phyloP scores from a whole-genome alignment of 148 eudicot species.

The Amaranthus cruentus region DNA sequence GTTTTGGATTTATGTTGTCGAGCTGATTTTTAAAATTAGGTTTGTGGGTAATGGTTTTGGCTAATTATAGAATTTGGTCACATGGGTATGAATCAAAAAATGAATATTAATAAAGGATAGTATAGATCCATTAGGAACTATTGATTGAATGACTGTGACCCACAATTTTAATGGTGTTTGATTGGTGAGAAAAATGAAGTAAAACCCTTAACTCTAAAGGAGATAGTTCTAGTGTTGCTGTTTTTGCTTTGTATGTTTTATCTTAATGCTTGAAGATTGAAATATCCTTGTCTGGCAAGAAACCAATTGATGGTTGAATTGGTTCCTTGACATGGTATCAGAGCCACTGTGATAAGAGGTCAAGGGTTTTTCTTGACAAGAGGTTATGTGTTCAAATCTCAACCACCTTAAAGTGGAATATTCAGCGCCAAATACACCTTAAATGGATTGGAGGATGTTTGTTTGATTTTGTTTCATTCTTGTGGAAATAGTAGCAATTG shows the following conservation, averaged over 20 bases:
- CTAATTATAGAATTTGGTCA: slow-evolving; percentile 6
- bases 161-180: neutral
- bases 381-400: no score
- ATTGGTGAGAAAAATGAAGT: neutral
- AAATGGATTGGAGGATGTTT: neutral
- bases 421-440: no score
- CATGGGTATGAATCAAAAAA: neutral
- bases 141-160: slow-evolving; percentile 15
- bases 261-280: neutral
- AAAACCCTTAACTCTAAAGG: neutral
- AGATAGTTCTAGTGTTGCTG: neutral
- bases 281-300: neutral
- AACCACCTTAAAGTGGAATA: no score
- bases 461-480: slow-evolving; percentile 1
- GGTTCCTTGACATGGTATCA: no score
- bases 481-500: neutral
- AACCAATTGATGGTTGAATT: neutral
- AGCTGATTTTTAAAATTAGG: neutral
- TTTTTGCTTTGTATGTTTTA: slow-evolving; percentile 5
- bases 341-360: no score
- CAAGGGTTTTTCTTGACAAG: no score
- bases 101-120: neutral
- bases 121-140: slow-evolving; percentile 3
- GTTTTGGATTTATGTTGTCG: neutral
- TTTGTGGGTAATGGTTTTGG: neutral